These are phyloP conservation scores for Hondaea fermentalgiana DNA, from an alignment of 108 stramenopile species.

Conservation along the genomic window DNA sequence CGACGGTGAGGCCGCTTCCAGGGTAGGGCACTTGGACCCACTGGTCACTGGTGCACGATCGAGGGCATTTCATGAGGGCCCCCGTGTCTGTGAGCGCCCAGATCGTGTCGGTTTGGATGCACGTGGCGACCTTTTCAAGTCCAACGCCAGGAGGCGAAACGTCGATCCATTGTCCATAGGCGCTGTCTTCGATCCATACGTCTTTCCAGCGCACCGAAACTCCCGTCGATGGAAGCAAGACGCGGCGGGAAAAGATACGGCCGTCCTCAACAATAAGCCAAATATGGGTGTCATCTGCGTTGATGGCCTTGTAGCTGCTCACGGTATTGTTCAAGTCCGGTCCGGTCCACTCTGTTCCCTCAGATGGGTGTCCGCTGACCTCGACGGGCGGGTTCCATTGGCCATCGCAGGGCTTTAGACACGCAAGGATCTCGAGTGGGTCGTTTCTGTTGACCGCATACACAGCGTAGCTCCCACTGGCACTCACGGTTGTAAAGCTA, in stretches of 20 bases:
- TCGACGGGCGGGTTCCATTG: background rate
- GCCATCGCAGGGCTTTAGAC: background rate
- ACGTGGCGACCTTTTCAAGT: background rate
- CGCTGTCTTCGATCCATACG: background rate
- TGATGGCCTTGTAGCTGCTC: background rate
- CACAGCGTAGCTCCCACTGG: background rate
- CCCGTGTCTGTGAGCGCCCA: background rate
- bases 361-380: background rate
- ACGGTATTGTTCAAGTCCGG: background rate
- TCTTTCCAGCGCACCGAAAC: background rate
- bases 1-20: background rate
- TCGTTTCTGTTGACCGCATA: background rate
- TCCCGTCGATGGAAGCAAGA: background rate
- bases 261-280: background rate
- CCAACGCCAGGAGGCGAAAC: background rate
- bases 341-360: background rate
- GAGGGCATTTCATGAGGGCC: background rate
- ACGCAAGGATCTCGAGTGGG: background rate
- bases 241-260: background rate
- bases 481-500: background rate
- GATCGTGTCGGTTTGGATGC: background rate
- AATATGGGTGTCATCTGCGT: background rate
- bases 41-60: background rate
- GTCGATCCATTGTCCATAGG: background rate
- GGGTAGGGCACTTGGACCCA: background rate